Base-by-base conservation (phyloP, 1,284 basidiomycete species). In the Pascua sp. region DNA sequence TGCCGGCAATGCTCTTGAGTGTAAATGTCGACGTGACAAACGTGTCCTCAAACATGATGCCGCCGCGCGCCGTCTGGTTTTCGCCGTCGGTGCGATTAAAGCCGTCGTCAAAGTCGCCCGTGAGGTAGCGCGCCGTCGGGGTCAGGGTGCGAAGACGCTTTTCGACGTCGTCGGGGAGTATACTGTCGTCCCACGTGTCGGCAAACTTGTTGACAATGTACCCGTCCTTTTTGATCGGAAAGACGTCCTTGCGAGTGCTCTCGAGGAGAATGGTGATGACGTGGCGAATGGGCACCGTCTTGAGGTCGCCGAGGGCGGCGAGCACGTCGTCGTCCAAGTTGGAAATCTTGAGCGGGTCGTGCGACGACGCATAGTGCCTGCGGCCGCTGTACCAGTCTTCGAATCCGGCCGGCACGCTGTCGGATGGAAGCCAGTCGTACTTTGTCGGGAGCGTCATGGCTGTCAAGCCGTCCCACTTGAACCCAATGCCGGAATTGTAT, bases 21-120 rank as follows among this genome's bases (percentile, higher is more conserved):
- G 49, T 50, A 40, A 42, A 50, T 10, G 49, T 50, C 59, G 67
- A 78, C 24, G 68, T 65, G 37, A 67, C 65, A 54, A 71, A 73
- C 37, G 62, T 65, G 40, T 55, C 53, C 49, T 65, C 56, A 46
- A 71, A 53, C 54, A 69, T 41, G 18, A 50, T 18, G n/a, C 49
- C 49, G 13, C 49, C 49, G 16, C 49, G 49, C 11, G 41, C 40
- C 44, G 18, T 45, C 41, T 50, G 18, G 12, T 36, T 36, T 15
- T 42, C 41, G 11, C 15, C 40, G 13, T 50, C 40, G 18, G 40
- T 18, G 41, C 11, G 41, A 5, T 13, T 41, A 8, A 50, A 50
- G 40, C 49, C 41, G 38, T 42, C 41, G 10, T 36, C 41, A 41
- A n/a, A 50, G 49, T 50, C 49, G 39, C 49, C 49, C 16, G 49